Evolutionary conservation across 2,329 filamentous ascomycete genomes (phyloP).

Genomic region (Colletotrichum simmondsii): DNA sequence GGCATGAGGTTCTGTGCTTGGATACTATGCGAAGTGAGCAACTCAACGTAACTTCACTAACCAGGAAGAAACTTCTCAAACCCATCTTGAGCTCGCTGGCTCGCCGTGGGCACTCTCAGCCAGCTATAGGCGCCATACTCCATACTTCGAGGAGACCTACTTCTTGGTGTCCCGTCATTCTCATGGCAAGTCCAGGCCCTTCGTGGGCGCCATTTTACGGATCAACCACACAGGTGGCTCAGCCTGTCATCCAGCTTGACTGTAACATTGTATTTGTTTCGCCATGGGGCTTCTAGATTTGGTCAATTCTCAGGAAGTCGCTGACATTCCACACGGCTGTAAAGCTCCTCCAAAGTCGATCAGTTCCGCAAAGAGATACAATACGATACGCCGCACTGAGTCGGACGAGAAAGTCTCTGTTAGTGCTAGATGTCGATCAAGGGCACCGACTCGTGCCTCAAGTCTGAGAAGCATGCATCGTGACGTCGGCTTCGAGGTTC

Average conservation of each 20-base stretch:
- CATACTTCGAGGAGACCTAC: background rate
- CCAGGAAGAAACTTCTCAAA: background rate
- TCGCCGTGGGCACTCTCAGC: background rate
- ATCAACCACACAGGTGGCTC: background rate
- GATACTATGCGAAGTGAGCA: background rate
- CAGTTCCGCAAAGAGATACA: background rate
- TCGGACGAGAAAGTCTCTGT: background rate
- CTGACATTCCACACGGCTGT: background rate
- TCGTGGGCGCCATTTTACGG: background rate
- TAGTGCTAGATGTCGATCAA: background rate
- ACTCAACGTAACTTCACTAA: background rate
- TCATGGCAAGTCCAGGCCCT: background rate
- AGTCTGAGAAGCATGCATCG: background rate
- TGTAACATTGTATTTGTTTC: background rate
- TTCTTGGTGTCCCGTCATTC: background rate
- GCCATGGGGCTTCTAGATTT: background rate
- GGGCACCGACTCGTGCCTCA: background rate
- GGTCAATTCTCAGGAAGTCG: background rate
- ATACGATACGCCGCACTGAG: background rate
- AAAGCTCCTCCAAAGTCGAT: background rate
- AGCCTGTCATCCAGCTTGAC: background rate
- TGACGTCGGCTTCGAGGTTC: background rate
- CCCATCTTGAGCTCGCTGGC: background rate
- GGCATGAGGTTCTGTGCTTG: background rate
- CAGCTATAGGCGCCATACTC: background rate